Percentiles rank a stretch among this genome's conserved stretches.
Evolutionary conservation across 176 grass and related monocot species (phyloP).

Genomic region (bread wheat (Triticum aestivum)): IWGSC_CS_RefSeq_v2.1 NC_057800.1:129074649-129075148

Average conservation of each 20-base stretch:
- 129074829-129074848: not conserved
- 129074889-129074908: not conserved
- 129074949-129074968: not conserved
- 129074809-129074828: not conserved
- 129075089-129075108: not conserved
- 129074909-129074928: not conserved
- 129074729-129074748: too few species aligned
- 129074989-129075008: not conserved
- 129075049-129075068: not conserved
- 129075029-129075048: not conserved
- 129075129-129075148: too few species aligned
- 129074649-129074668: too few species aligned
- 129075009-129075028: not conserved
- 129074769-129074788: too few species aligned
- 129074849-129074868: not conserved
- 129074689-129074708: too few species aligned
- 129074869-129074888: not conserved
- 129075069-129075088: not conserved
- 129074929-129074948: not conserved
- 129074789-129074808: too few species aligned
- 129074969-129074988: not conserved
- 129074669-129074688: too few species aligned
- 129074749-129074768: too few species aligned
- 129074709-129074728: too few species aligned
- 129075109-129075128: too few species aligned